Conservation (phyloP, 257 asterid species). For the Vinca minor region DNA sequence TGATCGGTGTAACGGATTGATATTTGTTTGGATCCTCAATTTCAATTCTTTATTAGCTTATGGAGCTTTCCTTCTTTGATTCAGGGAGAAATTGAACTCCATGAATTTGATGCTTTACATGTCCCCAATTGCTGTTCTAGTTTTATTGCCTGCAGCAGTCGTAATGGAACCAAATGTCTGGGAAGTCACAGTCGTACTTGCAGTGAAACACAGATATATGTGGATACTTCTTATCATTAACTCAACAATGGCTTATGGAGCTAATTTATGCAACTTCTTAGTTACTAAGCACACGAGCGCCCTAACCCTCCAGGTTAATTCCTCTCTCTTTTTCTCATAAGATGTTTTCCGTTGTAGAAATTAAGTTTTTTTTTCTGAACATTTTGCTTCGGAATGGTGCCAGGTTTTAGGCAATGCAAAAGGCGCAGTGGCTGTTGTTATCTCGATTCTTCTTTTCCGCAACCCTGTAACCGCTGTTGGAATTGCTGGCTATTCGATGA, state of each 20-base stretch:
- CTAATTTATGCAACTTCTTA: constrained; percentile 83
- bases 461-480: constrained; percentile 86
- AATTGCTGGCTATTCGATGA: constrained; percentile 87
- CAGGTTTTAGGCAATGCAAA: constrained; percentile 98
- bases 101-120: constrained; percentile 93
- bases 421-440: constrained; percentile 98
- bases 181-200: constrained; percentile 48
- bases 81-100: constrained; percentile 93
- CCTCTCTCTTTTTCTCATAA: constrained; percentile 2
- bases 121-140: constrained; percentile 87
- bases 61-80: constrained; percentile 7
- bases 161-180: constrained; percentile 77
- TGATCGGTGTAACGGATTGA: background rate
- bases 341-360: background rate
- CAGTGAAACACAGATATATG: constrained; percentile 50
- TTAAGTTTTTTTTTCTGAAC: constrained; percentile 4
- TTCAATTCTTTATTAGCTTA: background rate
- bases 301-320: constrained; percentile 73
- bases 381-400: background rate
- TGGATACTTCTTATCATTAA: constrained; percentile 61
- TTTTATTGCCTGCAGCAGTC: constrained; percentile 64
- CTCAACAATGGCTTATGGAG: constrained; percentile 80
- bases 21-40: background rate
- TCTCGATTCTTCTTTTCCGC: constrained; percentile 78
- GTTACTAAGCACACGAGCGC: constrained; percentile 95